phyloP scores from a whole-genome alignment of 2,329 filamentous ascomycete genomes.

The Atkinsonella hypoxylon region DNA sequence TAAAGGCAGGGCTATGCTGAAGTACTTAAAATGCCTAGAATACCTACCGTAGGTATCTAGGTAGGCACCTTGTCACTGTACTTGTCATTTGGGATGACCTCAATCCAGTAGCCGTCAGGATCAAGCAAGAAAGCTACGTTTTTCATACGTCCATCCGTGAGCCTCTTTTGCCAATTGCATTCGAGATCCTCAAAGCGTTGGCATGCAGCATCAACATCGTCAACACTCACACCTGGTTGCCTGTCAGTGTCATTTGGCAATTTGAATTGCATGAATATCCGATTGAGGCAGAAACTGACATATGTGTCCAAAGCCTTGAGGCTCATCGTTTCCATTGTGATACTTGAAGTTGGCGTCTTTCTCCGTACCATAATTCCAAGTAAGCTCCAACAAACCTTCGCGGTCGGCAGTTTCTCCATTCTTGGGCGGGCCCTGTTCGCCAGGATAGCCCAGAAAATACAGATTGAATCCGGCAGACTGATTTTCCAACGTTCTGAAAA shows the following conservation, averaged over 20 bases:
- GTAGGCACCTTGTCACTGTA: conserved; percentile 11
- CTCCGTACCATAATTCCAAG: conserved; percentile 76
- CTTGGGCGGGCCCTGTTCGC: conserved; percentile 38
- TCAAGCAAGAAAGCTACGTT: conserved; percentile 86
- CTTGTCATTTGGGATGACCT: conserved; percentile 63
- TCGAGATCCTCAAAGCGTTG: conserved; percentile 70
- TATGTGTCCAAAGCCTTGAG: conserved; percentile 90
- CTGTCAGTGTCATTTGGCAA: conserved; percentile 11
- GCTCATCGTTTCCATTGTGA: conserved; percentile 83
- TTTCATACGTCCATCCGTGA: conserved; percentile 88
- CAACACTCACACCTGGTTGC: conserved; percentile 59
- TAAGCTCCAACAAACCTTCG: conserved; percentile 83
- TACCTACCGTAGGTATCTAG: neutral
- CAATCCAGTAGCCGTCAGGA: conserved; percentile 78
- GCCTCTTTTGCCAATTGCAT: conserved; percentile 87
- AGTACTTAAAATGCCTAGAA: neutral
- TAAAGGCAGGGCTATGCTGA: neutral
- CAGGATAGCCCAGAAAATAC: conserved; percentile 81
- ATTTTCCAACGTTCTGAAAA: conserved; percentile 62
- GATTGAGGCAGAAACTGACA: conserved; percentile 39
- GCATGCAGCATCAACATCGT: conserved; percentile 82
- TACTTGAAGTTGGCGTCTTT: conserved; percentile 76
- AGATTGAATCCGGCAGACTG: conserved; percentile 67
- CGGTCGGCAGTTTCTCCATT: conserved; percentile 47
- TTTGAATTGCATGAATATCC: neutral